Evolutionary conservation across 305 asterid genomes (phyloP), one percentile per base, ranked within the genome.

Genomic region (Withania somnifera): DNA sequence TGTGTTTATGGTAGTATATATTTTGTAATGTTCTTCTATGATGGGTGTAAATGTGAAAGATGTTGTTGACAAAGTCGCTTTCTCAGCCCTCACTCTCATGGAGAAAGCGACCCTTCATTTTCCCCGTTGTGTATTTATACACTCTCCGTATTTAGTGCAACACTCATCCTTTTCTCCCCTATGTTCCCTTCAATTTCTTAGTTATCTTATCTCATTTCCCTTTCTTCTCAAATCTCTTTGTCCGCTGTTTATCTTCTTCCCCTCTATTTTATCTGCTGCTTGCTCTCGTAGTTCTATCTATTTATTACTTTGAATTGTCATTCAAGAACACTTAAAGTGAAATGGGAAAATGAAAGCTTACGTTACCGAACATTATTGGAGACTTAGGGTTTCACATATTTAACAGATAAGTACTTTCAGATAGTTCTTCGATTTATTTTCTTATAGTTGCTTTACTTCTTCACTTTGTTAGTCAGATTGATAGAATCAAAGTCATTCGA

Each of bases 41-140:
- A 57, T 57, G 30, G 50, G n/a, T n/a, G 51, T 34, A n/a, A 8
- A 66, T 34, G 76, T 15, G 50, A 67, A 67, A 36, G 85, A 86
- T 88, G 80, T 66, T 50, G 79, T 32, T 51, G 60, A 79, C 63
- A 32, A 60, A 79, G 95, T 92, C 98, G 87, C 95, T 93, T 86
- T 93, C 91, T 88, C 86, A 83, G 88, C 87, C 84, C 97, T 91
- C 92, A 95, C 88, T 95, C 98, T 90, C 97, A 93, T 90, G 98
- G 85, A 78, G 97, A 95, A 71, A 95, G 90, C 83, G 98, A 93
- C 98, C 86, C 89, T 19, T 90, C 97, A 83, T 88, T 88, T 81
- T 52, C 88, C 83, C 76, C 82, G 75, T 68, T 77, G 24, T 67
- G 63, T 24, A 82, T 82, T 83, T 82, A 83, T 67, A 34, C 83